Percentiles rank a stretch among this genome's conserved stretches.
Evolutionary conservation across 2,329 filamentous ascomycete species (phyloP).

Genomic region (Trichoderma guizhouense): DNA sequence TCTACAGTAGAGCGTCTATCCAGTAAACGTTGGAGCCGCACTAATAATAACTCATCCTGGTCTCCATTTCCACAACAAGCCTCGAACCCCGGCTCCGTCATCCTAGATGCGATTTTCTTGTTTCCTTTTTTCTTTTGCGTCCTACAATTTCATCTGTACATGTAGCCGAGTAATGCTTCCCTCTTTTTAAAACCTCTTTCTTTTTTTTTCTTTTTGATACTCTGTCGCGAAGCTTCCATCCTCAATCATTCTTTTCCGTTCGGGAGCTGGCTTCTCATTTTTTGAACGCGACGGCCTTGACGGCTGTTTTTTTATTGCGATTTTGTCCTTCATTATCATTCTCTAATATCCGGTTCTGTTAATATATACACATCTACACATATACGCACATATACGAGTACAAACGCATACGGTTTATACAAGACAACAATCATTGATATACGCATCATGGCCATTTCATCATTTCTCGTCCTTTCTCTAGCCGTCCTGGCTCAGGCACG

Average conservation of each 20-base stretch:
- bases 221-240: background rate
- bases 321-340: background rate
- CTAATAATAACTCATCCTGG: constrained; percentile 4
- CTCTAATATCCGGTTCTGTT: background rate
- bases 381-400: background rate
- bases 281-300: background rate
- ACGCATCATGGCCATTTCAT: constrained; percentile 14
- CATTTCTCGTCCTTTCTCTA: constrained; percentile 16
- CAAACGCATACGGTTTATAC: background rate
- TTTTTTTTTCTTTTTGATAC: background rate
- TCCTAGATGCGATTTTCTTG: background rate
- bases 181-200: background rate
- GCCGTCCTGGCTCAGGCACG: constrained; percentile 15
- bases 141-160: background rate
- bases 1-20: background rate
- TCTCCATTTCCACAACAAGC: background rate
- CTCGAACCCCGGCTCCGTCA: constrained; percentile 10
- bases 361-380: background rate
- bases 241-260: background rate
- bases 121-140: background rate
- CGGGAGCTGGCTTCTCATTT: constrained; percentile 10
- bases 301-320: background rate
- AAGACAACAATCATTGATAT: background rate
- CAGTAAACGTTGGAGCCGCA: background rate
- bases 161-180: background rate